phyloP scores from a whole-genome alignment of 768 basidiomycete species.

The Kwoniella sp. region DNA sequence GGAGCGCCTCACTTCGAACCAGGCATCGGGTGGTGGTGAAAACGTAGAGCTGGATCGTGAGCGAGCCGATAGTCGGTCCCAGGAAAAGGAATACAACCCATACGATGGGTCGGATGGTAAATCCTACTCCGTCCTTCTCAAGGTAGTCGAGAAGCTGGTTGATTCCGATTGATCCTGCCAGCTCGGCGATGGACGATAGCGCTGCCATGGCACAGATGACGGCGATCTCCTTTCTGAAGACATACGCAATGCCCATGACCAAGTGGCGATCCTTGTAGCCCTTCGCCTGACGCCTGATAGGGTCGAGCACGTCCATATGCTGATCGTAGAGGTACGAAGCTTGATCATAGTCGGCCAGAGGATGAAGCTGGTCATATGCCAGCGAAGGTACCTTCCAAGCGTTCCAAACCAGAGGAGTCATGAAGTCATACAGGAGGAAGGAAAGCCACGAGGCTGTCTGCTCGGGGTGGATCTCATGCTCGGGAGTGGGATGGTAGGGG shows the following conservation, averaged over 20 bases:
- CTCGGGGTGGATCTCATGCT: conserved; percentile 51
- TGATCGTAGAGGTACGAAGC: conserved; percentile 45
- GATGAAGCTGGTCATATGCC: conserved; percentile 52
- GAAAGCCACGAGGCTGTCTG: conserved; percentile 57
- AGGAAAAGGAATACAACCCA: conserved; percentile 58
- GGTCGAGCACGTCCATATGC: conserved; percentile 50
- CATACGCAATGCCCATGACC: conserved; percentile 54
- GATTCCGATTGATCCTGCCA: conserved; percentile 51
- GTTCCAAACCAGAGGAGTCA: conserved; percentile 54
- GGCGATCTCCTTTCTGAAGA: conserved; percentile 24
- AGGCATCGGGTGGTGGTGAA: conserved; percentile 52
- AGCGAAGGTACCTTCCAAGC: conserved; percentile 44
- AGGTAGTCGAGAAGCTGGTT: conserved; percentile 55
- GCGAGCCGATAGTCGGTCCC: conserved; percentile 42
- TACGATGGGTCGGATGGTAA: conserved; percentile 62
- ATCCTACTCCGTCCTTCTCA: conserved; percentile 56
- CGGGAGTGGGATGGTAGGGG: conserved; percentile 45
- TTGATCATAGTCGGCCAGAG: conserved; percentile 54
- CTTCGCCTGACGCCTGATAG: conserved; percentile 40
- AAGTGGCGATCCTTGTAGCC: conserved; percentile 54
- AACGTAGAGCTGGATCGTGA: conserved; percentile 58
- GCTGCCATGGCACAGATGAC: conserved; percentile 27
- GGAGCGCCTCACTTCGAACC: conserved; percentile 57
- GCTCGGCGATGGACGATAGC: conserved; percentile 38
- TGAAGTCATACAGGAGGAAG: conserved; percentile 55